Percentiles rank a stretch among this genome's conserved stretches.
Evolutionary conservation across 78 protist genomes (phyloP).

Genomic region (Speleostelium caveatum): DNA sequence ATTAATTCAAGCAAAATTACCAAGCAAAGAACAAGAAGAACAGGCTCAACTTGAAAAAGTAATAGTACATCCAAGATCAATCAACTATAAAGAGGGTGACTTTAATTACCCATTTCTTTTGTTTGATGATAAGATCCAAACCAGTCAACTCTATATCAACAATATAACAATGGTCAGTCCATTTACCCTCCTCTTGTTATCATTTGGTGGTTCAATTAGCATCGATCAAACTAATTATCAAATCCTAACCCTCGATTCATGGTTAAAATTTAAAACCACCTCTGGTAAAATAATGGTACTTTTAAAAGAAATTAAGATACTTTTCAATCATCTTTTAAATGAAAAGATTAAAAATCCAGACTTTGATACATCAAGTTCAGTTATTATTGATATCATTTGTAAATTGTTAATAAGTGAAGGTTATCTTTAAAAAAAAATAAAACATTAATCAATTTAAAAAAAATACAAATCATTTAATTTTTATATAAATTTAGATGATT

Average conservation of each 20-base stretch:
- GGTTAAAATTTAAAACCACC: constrained; percentile 73
- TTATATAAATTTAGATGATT: no score
- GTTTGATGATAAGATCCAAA: constrained; percentile 69
- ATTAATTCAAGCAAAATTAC: background rate
- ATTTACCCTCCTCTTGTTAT: constrained; percentile 84
- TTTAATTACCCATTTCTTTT: constrained; percentile 54
- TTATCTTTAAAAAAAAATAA: constrained; percentile 24
- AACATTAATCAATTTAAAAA: no score
- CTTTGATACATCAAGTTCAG: constrained; percentile 23
- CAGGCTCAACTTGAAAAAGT: constrained; percentile 20
- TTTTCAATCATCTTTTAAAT: constrained; percentile 37
- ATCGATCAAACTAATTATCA: constrained; percentile 17
- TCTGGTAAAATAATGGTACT: constrained; percentile 57
- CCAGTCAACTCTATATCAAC: constrained; percentile 73
- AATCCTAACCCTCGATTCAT: constrained; percentile 57
- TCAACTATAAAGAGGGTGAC: constrained; percentile 58
- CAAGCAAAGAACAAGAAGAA: background rate
- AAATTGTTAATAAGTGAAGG: constrained; percentile 68
- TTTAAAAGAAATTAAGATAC: constrained; percentile 36
- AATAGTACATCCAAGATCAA: constrained; percentile 79
- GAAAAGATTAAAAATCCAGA: constrained; percentile 59
- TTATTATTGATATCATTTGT: constrained; percentile 51
- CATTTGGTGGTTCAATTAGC: constrained; percentile 79
- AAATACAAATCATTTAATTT: no score
- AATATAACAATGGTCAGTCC: constrained; percentile 79